Evolutionary conservation across 441 rosid genomes (phyloP).

Genomic region (Populus hybrid): DNA sequence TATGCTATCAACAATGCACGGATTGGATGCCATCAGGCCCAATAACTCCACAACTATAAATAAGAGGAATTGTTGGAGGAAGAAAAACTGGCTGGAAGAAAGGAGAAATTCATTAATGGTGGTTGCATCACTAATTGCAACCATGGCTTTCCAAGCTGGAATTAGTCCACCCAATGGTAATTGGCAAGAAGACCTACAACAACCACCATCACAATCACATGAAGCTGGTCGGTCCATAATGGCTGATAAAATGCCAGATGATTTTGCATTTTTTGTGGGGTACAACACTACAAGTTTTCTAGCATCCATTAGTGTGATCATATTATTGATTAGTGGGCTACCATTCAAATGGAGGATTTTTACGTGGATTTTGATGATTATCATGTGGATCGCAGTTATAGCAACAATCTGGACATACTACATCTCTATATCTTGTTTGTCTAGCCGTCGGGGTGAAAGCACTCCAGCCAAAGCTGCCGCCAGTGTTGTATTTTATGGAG

Average conservation of each 20-base stretch:
- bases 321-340: slow-evolving; percentile 24
- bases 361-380: slow-evolving; percentile 20
- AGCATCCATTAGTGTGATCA: slow-evolving; percentile 25
- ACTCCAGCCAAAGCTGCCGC: too few species aligned
- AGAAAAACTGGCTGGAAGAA: slow-evolving; percentile 9
- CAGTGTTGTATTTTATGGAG: neutral
- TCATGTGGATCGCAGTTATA: slow-evolving; percentile 22
- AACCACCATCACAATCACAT: neutral
- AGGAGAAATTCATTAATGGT: slow-evolving; percentile 26
- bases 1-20: neutral
- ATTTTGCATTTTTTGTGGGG: neutral
- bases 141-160: slow-evolving; percentile 26
- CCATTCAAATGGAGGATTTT: slow-evolving; percentile 16
- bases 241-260: neutral
- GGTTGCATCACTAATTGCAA: slow-evolving; percentile 30
- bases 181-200: slow-evolving; percentile 13
- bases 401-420: slow-evolving; percentile 7
- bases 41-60: neutral
- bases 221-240: slow-evolving; percentile 11
- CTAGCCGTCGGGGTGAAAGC: neutral
- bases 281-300: slow-evolving; percentile 17
- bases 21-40: neutral
- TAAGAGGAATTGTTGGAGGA: neutral
- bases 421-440: neutral
- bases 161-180: slow-evolving; percentile 23